Evolutionary conservation across 1,284 basidiomycete genomes (phyloP), one percentile per base, ranked within the genome.

Genomic region (Cronartium ribicola): DNA sequence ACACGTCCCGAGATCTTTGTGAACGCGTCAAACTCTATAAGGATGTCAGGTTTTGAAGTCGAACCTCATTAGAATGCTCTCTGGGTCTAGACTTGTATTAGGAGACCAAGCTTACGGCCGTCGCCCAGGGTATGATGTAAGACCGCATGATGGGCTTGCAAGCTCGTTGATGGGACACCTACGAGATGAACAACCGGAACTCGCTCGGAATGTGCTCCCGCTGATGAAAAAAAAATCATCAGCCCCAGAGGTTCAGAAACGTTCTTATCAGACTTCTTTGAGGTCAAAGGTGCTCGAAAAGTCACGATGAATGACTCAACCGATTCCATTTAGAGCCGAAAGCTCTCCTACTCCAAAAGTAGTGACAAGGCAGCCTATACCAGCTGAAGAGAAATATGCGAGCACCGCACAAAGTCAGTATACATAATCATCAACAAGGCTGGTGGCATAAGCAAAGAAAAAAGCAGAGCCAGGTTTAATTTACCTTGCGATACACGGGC

Each of bases 271-370:
- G 64, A 57, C 61, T 20, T 72, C 66, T n/a, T 67, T 63, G 20
- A 29, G 68, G 51, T 48, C 68, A 75, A 89, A 90, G 75, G 92
- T 86, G 37, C 89, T 90, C 78, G 51, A 20, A 55, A 55, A 20
- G 51, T 57, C 36, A 22, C 10, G 29, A 55, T 55, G 51, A n/a
- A n/a, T 62, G 17, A 17, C 20, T 39, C 14, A 17, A 63, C 36
- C 61, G 20, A 63, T 43, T 11, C 61, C 36, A 63, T 91, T 91
- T 66, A 90, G 87, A 4, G 91, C 91, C 61, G 88, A 90, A 44
- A 92, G 83, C 82, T 92, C 94, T 63, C 92, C 94, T 11, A 96
- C 94, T 76, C 93, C 93, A 78, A 93, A 94, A 0, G 92, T 94
- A 11, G 83, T 81, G 48, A 80, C 78, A 0, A 77, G 46, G 36